Conservation (phyloP, 163 green algal species). For the Scenedesmus sp. region DNA sequence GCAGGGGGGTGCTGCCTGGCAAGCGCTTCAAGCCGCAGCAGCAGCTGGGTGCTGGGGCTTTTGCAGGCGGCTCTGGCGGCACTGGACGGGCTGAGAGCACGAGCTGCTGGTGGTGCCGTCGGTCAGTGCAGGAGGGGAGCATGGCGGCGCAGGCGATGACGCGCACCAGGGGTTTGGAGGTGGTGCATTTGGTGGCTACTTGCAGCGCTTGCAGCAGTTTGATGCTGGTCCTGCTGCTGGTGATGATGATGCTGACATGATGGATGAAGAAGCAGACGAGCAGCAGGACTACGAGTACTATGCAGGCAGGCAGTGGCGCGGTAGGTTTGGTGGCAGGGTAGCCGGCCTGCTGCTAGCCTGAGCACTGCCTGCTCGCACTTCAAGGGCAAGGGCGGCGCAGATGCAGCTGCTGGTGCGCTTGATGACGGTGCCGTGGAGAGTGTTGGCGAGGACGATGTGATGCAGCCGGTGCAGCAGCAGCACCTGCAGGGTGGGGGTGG, state of each 20-base stretch:
- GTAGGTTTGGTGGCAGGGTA: background rate
- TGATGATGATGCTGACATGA: slow-evolving; percentile 12
- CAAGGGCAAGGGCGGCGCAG: background rate
- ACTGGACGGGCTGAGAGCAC: background rate
- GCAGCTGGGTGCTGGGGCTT: slow-evolving; percentile 2
- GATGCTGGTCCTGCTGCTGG: background rate
- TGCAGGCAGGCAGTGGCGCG: background rate
- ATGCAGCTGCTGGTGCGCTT: background rate
- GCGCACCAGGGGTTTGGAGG: background rate
- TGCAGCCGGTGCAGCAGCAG: background rate
- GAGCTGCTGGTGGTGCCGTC: slow-evolving; percentile 24
- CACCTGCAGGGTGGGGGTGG: background rate
- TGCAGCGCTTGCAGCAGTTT: background rate
- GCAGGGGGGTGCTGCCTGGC: background rate
- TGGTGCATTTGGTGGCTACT: background rate
- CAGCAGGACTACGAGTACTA: background rate
- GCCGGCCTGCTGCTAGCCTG: background rate
- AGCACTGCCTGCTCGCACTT: background rate
- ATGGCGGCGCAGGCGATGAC: background rate
- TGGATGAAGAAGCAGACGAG: background rate
- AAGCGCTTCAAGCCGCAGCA: slow-evolving; percentile 18
- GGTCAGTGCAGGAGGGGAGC: background rate
- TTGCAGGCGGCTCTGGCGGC: background rate
- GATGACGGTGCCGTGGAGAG: slow-evolving; percentile 8
- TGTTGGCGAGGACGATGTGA: background rate